These are phyloP conservation scores for Leptodontidium sp. DNA, from an alignment of 2,329 filamentous ascomycete species.

Conservation along the genomic window DNA sequence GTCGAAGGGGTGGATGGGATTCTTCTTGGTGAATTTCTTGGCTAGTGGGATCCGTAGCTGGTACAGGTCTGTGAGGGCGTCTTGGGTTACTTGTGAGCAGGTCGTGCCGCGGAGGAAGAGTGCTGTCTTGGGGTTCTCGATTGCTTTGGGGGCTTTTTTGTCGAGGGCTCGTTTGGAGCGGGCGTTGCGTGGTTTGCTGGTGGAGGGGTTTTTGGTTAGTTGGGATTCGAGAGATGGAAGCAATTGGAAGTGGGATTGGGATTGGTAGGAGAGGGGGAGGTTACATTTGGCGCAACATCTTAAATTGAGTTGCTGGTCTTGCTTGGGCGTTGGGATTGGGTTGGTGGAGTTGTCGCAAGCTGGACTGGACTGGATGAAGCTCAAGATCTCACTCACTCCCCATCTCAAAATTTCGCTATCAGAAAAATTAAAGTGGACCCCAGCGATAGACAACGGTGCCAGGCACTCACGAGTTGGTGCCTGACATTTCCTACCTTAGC, in stretches of 20 bases:
- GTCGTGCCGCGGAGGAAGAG: conserved; percentile 89
- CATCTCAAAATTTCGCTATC: conserved; percentile 29
- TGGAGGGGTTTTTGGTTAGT: not conserved
- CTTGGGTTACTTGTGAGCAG: conserved; percentile 83
- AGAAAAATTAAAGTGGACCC: conserved; percentile 26
- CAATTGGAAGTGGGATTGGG: not conserved
- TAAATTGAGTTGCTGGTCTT: conserved; percentile 32
- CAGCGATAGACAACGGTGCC: conserved; percentile 36
- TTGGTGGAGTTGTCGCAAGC: conserved; percentile 25
- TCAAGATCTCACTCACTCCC: not conserved
- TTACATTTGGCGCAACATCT: conserved; percentile 49
- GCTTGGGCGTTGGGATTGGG: conserved; percentile 22
- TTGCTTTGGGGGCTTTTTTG: conserved; percentile 86
- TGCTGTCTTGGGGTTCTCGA: conserved; percentile 90
- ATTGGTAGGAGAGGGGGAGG: not conserved
- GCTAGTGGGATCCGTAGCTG: conserved; percentile 84
- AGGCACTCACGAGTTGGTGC: conserved; percentile 30
- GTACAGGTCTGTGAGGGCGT: conserved; percentile 85
- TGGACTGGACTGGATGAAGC: conserved; percentile 17
- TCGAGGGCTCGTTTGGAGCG: conserved; percentile 95
- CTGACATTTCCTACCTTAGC: conserved; percentile 17
- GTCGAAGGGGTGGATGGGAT: conserved; percentile 93
- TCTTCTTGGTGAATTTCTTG: conserved; percentile 97
- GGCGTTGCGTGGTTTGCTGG: conserved; percentile 76
- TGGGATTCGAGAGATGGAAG: not conserved